phyloP scores from a whole-genome alignment of 2,329 filamentous ascomycete species.

The Waltergamsia citrina region DNA sequence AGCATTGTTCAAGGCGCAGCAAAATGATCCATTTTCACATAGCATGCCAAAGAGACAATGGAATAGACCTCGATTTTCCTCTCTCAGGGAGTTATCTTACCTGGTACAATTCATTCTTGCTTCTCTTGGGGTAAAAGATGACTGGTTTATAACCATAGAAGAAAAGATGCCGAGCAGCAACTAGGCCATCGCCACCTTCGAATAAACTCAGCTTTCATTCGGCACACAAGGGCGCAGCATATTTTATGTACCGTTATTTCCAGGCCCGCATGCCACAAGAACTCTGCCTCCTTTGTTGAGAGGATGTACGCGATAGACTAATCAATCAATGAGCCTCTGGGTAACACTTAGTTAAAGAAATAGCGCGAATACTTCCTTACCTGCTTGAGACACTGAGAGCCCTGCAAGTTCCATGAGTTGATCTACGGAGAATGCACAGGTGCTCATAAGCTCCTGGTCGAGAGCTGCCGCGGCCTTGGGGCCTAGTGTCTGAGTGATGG shows the following conservation, averaged over 20 bases:
- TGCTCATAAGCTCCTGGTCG: slow-evolving; percentile 89
- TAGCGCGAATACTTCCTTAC: slow-evolving; percentile 37
- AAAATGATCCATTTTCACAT: too few species aligned
- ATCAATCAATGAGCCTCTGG: background rate
- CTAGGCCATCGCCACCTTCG: slow-evolving; percentile 92
- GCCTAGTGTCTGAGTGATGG: slow-evolving; percentile 58
- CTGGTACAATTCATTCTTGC: slow-evolving; percentile 83
- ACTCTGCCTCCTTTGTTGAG: slow-evolving; percentile 60
- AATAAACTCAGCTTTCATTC: too few species aligned
- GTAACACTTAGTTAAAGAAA: background rate
- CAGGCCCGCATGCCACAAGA: slow-evolving; percentile 84
- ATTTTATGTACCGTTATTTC: slow-evolving; percentile 49
- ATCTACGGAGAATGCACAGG: slow-evolving; percentile 81
- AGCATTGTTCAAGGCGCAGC: too few species aligned
- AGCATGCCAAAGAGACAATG: too few species aligned
- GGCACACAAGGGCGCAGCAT: background rate
- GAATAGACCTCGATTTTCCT: too few species aligned
- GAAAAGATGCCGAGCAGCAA: slow-evolving; percentile 82
- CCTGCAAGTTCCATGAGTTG: slow-evolving; percentile 97
- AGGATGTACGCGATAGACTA: slow-evolving; percentile 80
- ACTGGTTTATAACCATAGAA: slow-evolving; percentile 87
- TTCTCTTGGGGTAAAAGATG: slow-evolving; percentile 87
- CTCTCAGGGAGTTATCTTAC: too few species aligned
- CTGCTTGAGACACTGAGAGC: slow-evolving; percentile 82
- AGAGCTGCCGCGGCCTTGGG: slow-evolving; percentile 82